These are phyloP conservation scores for Penicillium thymicola DNA, from an alignment of 2,329 filamentous ascomycete species.

Conservation along the genomic window DNA sequence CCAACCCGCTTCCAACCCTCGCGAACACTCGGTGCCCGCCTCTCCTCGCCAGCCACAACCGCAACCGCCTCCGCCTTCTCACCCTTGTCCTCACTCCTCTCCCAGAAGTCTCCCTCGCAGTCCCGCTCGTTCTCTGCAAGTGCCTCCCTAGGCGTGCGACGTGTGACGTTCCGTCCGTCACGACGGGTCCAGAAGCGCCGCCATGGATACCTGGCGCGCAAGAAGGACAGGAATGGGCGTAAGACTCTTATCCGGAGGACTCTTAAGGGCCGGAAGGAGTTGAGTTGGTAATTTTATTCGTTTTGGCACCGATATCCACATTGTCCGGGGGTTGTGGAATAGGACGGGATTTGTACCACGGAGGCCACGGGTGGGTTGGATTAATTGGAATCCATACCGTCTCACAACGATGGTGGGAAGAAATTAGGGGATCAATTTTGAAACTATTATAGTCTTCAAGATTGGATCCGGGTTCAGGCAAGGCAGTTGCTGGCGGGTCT, in stretches of 20 bases:
- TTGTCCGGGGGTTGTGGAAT: neutral
- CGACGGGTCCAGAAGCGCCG: slow-evolving; percentile 60
- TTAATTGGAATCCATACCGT: neutral
- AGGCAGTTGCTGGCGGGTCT: slow-evolving; percentile 10
- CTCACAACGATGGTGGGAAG: neutral
- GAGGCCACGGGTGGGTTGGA: neutral
- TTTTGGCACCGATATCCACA: neutral
- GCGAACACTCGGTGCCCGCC: slow-evolving; percentile 28
- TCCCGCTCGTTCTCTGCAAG: slow-evolving; percentile 45
- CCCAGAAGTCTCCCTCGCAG: slow-evolving; percentile 30
- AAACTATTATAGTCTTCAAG: neutral
- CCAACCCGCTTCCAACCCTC: slow-evolving; percentile 22
- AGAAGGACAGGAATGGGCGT: slow-evolving; percentile 53
- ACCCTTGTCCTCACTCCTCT: slow-evolving; percentile 17
- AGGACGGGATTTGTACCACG: neutral
- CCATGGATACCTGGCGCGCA: slow-evolving; percentile 57
- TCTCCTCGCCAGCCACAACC: slow-evolving; percentile 14
- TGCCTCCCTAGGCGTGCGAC: slow-evolving; percentile 41
- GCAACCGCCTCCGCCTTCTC: slow-evolving; percentile 13
- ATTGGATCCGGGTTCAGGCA: slow-evolving; percentile 1
- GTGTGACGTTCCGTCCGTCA: slow-evolving; percentile 59
- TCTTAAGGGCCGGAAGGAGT: slow-evolving; percentile 51
- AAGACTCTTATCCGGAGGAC: slow-evolving; percentile 53
- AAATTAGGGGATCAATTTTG: neutral
- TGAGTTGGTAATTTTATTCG: slow-evolving; percentile 48